Evolutionary conservation across 176 grass and related monocot species (phyloP).

Genomic region (Triticum aestivum): DNA sequence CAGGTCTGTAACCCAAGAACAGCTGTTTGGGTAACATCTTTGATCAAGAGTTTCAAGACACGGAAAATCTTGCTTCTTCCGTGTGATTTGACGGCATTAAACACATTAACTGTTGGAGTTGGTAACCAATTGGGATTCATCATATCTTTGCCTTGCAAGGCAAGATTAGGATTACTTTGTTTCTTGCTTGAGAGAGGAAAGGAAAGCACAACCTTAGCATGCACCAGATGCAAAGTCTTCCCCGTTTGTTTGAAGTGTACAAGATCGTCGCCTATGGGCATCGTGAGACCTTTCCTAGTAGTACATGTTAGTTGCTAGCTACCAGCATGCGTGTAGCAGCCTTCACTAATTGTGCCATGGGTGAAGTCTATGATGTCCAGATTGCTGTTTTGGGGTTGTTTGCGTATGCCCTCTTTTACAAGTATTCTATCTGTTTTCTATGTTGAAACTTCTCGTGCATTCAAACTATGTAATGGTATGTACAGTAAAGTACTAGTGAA

Average conservation of each 20-base stretch:
- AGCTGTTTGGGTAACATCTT: neutral
- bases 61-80: neutral
- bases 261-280: slow-evolving; percentile 6
- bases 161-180: slow-evolving; percentile 31
- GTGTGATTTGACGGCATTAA: neutral
- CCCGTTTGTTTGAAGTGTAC: slow-evolving; percentile 1
- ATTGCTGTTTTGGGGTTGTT: neutral
- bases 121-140: neutral
- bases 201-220: slow-evolving; percentile 44
- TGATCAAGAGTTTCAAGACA: slow-evolving; percentile 1
- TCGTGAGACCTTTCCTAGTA: slow-evolving; percentile 11
- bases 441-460: neutral
- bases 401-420: neutral
- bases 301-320: neutral
- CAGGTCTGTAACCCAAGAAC: slow-evolving; percentile 18
- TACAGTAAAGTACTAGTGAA: neutral
- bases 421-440: neutral
- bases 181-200: slow-evolving; percentile 44
- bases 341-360: neutral
- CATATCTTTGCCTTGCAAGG: slow-evolving; percentile 27
- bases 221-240: slow-evolving; percentile 40
- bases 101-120: neutral
- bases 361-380: neutral
- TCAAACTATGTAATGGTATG: neutral
- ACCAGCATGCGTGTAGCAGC: neutral